Base-by-base conservation (phyloP, 1,284 basidiomycete genomes). In the Gymnopus androsaceus region DNA sequence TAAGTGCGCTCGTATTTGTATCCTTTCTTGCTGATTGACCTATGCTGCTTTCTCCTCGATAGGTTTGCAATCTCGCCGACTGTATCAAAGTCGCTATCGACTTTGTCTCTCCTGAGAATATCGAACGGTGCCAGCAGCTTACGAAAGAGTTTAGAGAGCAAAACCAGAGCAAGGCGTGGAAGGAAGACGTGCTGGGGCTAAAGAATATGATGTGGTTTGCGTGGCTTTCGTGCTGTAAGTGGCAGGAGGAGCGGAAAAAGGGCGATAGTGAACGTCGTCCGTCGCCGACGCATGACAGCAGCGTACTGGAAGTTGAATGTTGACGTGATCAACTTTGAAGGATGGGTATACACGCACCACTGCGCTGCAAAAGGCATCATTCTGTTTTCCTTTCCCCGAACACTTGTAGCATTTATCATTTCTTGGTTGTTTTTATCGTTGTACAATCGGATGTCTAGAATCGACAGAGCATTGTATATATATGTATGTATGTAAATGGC, bases 31-130 rank as follows among this genome's bases (percentile, higher is more conserved):
- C 11, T 19, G 14, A 34, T n/a, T 33, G 28, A 23, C 2, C 27
- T 9, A 31, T 58, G 2, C 33, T 54, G n/a, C 11, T 51, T 55
- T 17, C 31, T 42, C n/a, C 49, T 42, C 36, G 28, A n/a, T 61
- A 91, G 84, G 90, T 92, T 6, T 85, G 86, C 66, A 95, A 95
- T 66, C 74, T 95, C 31, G 80, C 92, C 11, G 94, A 97, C 69
- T 96, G 92, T 69, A 88, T 98, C 76, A 98, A 98, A 75, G 91
- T 97, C 46, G 95, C 95, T n/a, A 82, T 92, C 61, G 95, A 98
- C 74, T 98, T 95, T 73, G 93, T 98, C 61, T 93, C 90, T 73
- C 89, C 93, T 14, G 92, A 98, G 74, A 97, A 96, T 67, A 87
- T 97, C 34, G 78, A 77, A 52, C 81, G 92, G 21, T 96, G 93